Conservation (phyloP, 202 grass and related monocot genomes). For the Panicum hallii region DNA sequence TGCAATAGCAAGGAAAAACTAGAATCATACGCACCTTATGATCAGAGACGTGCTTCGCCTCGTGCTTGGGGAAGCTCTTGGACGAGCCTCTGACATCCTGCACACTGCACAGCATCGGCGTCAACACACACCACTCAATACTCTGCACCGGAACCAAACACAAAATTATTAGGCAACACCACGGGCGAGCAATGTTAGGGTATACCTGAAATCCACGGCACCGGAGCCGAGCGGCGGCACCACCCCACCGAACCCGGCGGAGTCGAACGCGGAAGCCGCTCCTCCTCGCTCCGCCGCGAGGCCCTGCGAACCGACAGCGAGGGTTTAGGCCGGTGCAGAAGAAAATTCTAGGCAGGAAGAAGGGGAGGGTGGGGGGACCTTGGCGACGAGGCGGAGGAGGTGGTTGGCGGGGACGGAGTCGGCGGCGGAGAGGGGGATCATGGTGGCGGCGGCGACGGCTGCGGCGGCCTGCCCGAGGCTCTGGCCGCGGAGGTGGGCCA, state of each 20-base stretch:
- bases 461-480: conserved; percentile 76
- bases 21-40: conserved; percentile 64
- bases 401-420: conserved; percentile 54
- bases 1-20: neutral
- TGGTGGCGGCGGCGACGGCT: conserved; percentile 80
- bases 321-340: conserved; percentile 34
- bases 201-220: conserved; percentile 80
- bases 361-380: conserved; percentile 49
- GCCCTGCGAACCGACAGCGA: conserved; percentile 60
- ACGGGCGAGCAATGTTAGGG: neutral
- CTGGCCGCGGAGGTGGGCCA: conserved; percentile 85
- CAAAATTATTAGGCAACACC: neutral
- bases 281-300: conserved; percentile 76
- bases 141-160: conserved; percentile 19
- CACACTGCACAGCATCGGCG: conserved; percentile 39
- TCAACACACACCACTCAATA: conserved; percentile 12
- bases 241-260: conserved; percentile 41
- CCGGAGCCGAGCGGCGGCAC: conserved; percentile 30
- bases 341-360: conserved; percentile 25
- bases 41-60: conserved; percentile 77
- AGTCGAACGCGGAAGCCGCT: conserved; percentile 52
- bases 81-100: conserved; percentile 77
- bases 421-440: conserved; percentile 68
- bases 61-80: conserved; percentile 88
- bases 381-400: conserved; percentile 84